Conservation (phyloP, 306 rosid species). For the Vigna reflexopilosa region DNA sequence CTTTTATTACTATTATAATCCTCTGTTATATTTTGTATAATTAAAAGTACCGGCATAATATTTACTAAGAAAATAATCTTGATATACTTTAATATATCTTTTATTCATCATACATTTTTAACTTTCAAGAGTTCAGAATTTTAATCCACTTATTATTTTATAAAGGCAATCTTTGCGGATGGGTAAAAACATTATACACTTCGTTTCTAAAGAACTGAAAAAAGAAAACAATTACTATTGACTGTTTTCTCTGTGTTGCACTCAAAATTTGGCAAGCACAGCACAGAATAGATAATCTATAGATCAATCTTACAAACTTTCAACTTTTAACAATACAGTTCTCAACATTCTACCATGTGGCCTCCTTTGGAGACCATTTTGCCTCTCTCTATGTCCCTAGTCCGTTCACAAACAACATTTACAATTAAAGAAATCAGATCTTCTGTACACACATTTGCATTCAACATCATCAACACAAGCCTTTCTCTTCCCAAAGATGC, state of each 20-base stretch:
- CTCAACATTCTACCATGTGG: neutral
- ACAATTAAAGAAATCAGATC: constrained; percentile 36
- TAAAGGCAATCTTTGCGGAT: too few relatives aligned
- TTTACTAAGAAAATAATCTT: too few relatives aligned
- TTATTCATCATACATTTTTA: too few relatives aligned
- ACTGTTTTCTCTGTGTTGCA: neutral
- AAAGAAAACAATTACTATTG: too few relatives aligned
- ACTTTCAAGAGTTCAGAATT: too few relatives aligned
- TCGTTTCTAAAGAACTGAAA: too few relatives aligned
- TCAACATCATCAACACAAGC: neutral
- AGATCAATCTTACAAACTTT: neutral
- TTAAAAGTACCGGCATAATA: too few relatives aligned
- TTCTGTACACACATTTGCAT: constrained; percentile 41
- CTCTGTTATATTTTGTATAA: too few relatives aligned
- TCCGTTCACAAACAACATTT: constrained; percentile 27
- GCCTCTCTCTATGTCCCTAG: neutral
- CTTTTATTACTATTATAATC: too few relatives aligned
- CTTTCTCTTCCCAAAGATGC: constrained; percentile 38
- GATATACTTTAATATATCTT: too few relatives aligned
- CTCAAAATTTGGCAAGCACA: constrained; percentile 18
- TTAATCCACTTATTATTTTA: too few relatives aligned
- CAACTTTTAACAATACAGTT: constrained; percentile 21
- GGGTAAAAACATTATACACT: too few relatives aligned
- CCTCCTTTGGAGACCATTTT: constrained; percentile 48
- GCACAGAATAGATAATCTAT: neutral